phyloP scores from a whole-genome alignment of 108 stramenopile species.

The Fistulifera pelliculosa region DNA sequence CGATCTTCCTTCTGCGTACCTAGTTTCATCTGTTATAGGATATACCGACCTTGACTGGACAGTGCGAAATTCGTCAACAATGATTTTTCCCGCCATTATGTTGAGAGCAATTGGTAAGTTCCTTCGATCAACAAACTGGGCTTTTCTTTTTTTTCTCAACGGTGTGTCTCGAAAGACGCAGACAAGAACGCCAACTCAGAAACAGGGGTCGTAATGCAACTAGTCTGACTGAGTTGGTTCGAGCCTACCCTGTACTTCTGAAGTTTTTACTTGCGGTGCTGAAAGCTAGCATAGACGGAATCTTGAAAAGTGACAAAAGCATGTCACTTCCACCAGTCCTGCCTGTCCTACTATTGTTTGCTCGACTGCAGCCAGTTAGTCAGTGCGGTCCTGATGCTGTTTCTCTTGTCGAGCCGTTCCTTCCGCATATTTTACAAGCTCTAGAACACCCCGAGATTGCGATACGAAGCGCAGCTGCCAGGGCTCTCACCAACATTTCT shows the following conservation, averaged over 20 bases:
- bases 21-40: slow-evolving; percentile 32
- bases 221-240: slow-evolving; percentile 37
- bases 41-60: slow-evolving; percentile 47
- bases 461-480: slow-evolving; percentile 35
- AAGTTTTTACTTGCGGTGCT: slow-evolving; percentile 25
- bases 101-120: slow-evolving; percentile 2
- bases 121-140: too few relatives aligned
- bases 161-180: too few relatives aligned
- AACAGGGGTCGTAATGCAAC: slow-evolving; percentile 32
- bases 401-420: slow-evolving; percentile 12
- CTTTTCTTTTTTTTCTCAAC: too few relatives aligned
- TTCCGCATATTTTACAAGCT: slow-evolving; percentile 19
- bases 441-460: slow-evolving; percentile 23
- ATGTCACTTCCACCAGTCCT: slow-evolving; percentile 20
- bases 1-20: too few relatives aligned
- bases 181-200: too few relatives aligned
- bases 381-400: slow-evolving; percentile 12
- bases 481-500: slow-evolving; percentile 39
- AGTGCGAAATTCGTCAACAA: slow-evolving; percentile 49
- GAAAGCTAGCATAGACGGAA: neutral
- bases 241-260: slow-evolving; percentile 30
- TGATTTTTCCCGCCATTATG: slow-evolving; percentile 70
- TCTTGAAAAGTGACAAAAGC: neutral
- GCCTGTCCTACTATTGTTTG: slow-evolving; percentile 47
- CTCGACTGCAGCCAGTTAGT: slow-evolving; percentile 36